Evolutionary conservation across 192 early-diverging fungal species (phyloP), one percentile per base, ranked within the genome.

Genomic region (Phycomyces nitens): DNA sequence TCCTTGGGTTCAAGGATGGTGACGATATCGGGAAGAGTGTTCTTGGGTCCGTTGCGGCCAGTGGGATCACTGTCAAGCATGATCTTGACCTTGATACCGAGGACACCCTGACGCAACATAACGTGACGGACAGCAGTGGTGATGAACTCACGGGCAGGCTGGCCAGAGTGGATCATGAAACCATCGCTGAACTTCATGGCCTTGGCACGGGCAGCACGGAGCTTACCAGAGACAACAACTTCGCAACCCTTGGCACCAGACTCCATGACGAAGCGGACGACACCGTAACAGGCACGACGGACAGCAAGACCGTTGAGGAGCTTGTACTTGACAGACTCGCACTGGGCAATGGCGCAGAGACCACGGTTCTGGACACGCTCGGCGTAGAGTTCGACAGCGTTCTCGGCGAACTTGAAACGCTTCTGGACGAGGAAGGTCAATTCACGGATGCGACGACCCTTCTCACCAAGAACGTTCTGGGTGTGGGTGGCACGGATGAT

Each of bases 21-120:
- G 75, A 98, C 92, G 60, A 86, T 79, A 79, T 97, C 96, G 74
- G 97, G 97, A 63, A 99, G 88, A 70, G 94, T 88, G 71, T 85
- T 93, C 88, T 94, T 96, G 83, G 94, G 94, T 66, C 97, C 97
- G 60, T 82, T 71, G 76, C 88, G 93, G 75, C 97, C 97, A 69
- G 85, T 90, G 56, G 93, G 93, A 81, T 99, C 97, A 74, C 80
- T 88, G 64, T 91, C 91, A 66, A 92, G 87, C 96, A 98, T 98
- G 77, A 99, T 99, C 93, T 99, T 99, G 82, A 99, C 97, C 88
- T 96, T 95, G 87, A 99, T 91, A 82, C 97, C 97, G 56, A 99
- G 81, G 61, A 99, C 95, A 86, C 97, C 97, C 81, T 99, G 97
- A 75, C 94, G 89, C 77, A 99, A 88, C 69, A 96, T 84, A 68